These are phyloP conservation scores for Zygosaccharomyces pseudobailii DNA, from an alignment of 1,139 yeast species.

Conservation along the genomic window DNA sequence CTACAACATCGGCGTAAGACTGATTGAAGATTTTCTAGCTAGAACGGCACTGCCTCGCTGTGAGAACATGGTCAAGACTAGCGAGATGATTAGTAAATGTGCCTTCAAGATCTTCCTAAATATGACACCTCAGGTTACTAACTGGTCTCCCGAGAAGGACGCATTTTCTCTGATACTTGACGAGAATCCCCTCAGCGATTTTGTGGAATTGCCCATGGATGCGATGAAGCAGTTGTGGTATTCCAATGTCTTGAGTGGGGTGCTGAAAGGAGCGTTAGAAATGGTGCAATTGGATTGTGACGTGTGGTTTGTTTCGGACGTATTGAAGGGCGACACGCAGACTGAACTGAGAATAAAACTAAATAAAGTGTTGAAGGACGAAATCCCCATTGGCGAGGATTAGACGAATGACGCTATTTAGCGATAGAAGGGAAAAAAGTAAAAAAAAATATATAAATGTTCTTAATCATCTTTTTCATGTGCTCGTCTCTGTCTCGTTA, in stretches of 20 bases:
- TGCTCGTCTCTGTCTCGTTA: conserved; percentile 25
- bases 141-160: conserved; percentile 75
- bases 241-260: conserved; percentile 85
- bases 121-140: conserved; percentile 67
- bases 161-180: conserved; percentile 67
- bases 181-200: conserved; percentile 91
- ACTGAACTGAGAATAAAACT: conserved; percentile 78
- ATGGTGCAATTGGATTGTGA: conserved; percentile 96
- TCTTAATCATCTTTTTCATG: conserved; percentile 17
- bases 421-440: not conserved
- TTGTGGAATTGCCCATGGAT: conserved; percentile 83
- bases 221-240: conserved; percentile 83
- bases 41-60: conserved; percentile 83
- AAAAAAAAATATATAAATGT: not conserved
- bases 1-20: conserved; percentile 82
- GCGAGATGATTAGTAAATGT: conserved; percentile 76
- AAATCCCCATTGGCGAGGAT: conserved; percentile 96
- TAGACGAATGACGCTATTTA: conserved; percentile 30
- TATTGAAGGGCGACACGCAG: conserved; percentile 71
- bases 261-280: conserved; percentile 83
- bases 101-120: conserved; percentile 90
- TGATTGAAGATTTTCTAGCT: conserved; percentile 90
- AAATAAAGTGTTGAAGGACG: conserved; percentile 76
- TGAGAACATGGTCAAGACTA: conserved; percentile 73
- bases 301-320: conserved; percentile 73